Percentiles rank a stretch among this genome's conserved stretches.
phyloP scores from a whole-genome alignment of 2,329 filamentous ascomycete genomes.

The Neoarthrinium moseri region DNA sequence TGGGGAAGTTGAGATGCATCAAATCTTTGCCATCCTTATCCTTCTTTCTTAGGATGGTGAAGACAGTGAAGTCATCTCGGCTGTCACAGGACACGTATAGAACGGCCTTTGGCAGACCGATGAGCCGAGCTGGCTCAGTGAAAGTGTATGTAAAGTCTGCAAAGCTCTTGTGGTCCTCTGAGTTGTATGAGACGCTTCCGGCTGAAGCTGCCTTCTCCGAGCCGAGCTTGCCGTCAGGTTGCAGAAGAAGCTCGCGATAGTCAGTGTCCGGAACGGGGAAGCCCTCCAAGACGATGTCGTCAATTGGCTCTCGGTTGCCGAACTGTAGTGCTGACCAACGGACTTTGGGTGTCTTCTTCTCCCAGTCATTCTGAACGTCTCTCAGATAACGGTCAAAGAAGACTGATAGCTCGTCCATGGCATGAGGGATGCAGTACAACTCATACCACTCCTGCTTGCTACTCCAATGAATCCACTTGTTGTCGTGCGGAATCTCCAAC shows the following conservation, averaged over 20 bases:
- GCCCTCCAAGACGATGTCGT: slow-evolving; percentile 30
- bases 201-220: neutral
- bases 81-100: slow-evolving; percentile 42
- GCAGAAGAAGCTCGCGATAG: slow-evolving; percentile 31
- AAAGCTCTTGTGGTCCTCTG: slow-evolving; percentile 23
- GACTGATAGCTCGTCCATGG: slow-evolving; percentile 32
- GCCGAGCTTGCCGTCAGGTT: slow-evolving; percentile 10
- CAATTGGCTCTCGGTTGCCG: slow-evolving; percentile 28
- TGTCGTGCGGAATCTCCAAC: slow-evolving; percentile 30
- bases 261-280: slow-evolving; percentile 32
- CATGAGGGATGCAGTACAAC: slow-evolving; percentile 32
- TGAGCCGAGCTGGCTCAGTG: slow-evolving; percentile 32
- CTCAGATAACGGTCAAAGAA: slow-evolving; percentile 48
- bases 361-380: slow-evolving; percentile 41
- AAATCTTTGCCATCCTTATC: slow-evolving; percentile 39
- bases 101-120: slow-evolving; percentile 45
- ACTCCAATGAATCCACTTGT: slow-evolving; percentile 44
- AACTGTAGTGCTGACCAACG: slow-evolving; percentile 39
- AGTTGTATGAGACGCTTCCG: slow-evolving; percentile 28
- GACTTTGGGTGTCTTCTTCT: slow-evolving; percentile 40
- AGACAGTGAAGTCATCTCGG: slow-evolving; percentile 43
- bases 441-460: slow-evolving; percentile 45
- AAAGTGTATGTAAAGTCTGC: slow-evolving; percentile 39
- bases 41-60: slow-evolving; percentile 41
- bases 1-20: slow-evolving; percentile 41